phyloP scores from a whole-genome alignment of 495 filamentous ascomycete species.

The Aspergillus homomorphus region DNA sequence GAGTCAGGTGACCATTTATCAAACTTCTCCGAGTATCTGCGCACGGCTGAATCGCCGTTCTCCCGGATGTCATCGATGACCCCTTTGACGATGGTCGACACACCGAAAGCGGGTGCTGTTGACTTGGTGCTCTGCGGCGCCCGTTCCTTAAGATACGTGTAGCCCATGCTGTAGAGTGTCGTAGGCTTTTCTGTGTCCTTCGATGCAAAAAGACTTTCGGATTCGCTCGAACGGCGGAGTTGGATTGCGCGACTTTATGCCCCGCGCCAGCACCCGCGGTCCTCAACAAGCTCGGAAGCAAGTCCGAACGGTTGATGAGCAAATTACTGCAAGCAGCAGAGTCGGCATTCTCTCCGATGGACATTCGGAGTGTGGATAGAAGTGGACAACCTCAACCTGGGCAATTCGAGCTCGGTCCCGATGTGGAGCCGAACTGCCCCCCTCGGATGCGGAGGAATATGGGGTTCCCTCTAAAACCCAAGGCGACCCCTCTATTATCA shows the following conservation, averaged over 20 bases:
- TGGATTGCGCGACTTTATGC: too few species aligned
- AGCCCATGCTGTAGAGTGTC: too few species aligned
- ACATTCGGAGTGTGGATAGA: neutral
- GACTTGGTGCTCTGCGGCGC: neutral
- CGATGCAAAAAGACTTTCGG: too few species aligned
- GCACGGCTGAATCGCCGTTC: constrained; percentile 47
- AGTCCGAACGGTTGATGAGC: neutral
- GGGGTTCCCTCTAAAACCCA: neutral
- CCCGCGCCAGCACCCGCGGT: too few species aligned
- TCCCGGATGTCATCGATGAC: constrained; percentile 49
- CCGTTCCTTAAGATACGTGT: neutral
- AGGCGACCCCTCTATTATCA: too few species aligned
- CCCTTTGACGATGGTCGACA: constrained; percentile 37
- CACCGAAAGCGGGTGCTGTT: neutral
- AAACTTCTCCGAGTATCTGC: constrained; percentile 51
- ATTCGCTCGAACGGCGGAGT: too few species aligned
- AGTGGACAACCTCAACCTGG: neutral
- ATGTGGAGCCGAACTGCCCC: neutral
- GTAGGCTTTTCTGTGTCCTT: too few species aligned
- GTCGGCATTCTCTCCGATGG: too few species aligned
- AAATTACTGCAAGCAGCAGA: too few species aligned
- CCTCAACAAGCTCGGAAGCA: too few species aligned
- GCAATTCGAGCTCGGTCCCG: neutral
- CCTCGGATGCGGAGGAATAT: neutral
- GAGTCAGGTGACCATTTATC: constrained; percentile 51